Evolutionary conservation across 2,329 filamentous ascomycete genomes (phyloP), one percentile per base, ranked within the genome.

Genomic region (Colletotrichum cordylinicola): DNA sequence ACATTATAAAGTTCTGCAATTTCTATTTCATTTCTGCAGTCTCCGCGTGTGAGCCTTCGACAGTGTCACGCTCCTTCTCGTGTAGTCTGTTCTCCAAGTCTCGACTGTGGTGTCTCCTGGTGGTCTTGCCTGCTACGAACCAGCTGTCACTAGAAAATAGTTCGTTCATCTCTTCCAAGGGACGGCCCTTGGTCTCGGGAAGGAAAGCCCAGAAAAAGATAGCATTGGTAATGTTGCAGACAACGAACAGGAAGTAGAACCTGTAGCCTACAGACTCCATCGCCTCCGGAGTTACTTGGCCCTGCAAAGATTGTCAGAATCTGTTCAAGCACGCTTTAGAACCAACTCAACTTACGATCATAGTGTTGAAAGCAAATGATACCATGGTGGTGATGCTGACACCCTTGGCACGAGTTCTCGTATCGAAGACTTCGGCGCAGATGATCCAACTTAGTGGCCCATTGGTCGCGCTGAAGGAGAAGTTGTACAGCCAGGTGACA

Each of bases 401-500:
- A 79, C 93, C 94, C 86, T 95, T 95, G 64, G 91, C 89, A 48
- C 94, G 90, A 0, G 94, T 96, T 75, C 92, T 90, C 2, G 93
- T 96, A 83, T 96, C 94, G 84, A 96, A 96, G 33, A 95, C 93
- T 81, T 95, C 93, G 62, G 93, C 92, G 0, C 90, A 90, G 77
- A 93, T 91, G 79, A 90, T 90, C 89, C 84, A 89, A 1, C 82
- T 84, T 4, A 95, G 84, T 0, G 94, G 93, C 91, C 93, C 92
- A 93, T 94, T 15, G 88, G 88, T 2, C 4, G 73, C 58, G 3
- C 90, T 93, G 87, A 95, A 96, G 52, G 89, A 93, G 86, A 95
- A 94, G 85, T 96, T 96, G 88, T 95, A 96, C 2, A 94, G 82
- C 94, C 94, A 96, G 2, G 94, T 96, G 78, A 91, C 88, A 52